Conservation (phyloP, 2,329 filamentous ascomycete species). For the Neonectria faginata region DNA sequence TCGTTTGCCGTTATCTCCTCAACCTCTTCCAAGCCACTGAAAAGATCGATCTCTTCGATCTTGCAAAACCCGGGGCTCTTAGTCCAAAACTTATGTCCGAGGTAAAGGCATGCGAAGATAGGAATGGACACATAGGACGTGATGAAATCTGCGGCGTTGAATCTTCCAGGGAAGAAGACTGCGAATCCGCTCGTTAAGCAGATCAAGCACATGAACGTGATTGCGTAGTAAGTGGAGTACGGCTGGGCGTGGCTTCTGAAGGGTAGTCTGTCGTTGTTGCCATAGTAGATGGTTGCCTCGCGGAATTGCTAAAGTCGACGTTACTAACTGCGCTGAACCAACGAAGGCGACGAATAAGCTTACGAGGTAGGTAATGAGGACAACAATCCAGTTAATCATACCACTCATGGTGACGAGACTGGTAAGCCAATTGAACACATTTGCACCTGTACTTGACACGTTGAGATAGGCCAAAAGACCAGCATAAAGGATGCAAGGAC, state of each 20-base stretch:
- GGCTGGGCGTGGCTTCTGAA: constrained; percentile 20
- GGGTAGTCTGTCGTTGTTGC: too few species aligned
- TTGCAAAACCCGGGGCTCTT: constrained; percentile 7
- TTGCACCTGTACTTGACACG: constrained; percentile 69
- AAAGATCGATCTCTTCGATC: constrained; percentile 7
- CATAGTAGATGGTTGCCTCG: too few species aligned
- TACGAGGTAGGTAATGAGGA: constrained; percentile 7
- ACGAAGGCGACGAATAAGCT: neutral
- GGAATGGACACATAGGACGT: constrained; percentile 11
- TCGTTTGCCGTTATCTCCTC: neutral
- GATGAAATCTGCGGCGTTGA: neutral
- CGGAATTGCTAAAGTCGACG: too few species aligned
- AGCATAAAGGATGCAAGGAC: constrained; percentile 63
- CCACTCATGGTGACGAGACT: constrained; percentile 74
- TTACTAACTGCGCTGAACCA: too few species aligned
- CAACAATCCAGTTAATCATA: constrained; percentile 67
- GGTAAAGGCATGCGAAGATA: constrained; percentile 34
- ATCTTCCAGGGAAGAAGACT: constrained; percentile 37
- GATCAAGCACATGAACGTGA: neutral
- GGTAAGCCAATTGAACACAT: constrained; percentile 78
- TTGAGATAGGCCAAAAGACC: constrained; percentile 78
- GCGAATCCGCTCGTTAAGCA: constrained; percentile 70
- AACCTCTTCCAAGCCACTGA: constrained; percentile 10
- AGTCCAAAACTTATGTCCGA: constrained; percentile 18
- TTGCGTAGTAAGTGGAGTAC: constrained; percentile 49